Evolutionary conservation across 768 basidiomycete species (phyloP).

Genomic region (Tylopilus subfusipes): DNA sequence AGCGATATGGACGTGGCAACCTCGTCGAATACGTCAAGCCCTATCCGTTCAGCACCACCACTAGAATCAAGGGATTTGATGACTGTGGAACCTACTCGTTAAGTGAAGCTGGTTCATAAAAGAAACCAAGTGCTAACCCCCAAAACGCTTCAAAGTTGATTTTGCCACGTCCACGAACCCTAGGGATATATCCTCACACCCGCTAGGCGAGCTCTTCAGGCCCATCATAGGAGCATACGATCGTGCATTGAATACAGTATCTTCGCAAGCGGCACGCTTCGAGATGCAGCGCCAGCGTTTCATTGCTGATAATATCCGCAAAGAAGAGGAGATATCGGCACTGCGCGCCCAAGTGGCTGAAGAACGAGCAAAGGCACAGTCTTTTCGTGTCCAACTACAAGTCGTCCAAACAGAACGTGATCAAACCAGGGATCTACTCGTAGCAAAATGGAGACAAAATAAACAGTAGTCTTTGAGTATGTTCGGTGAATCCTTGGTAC

Average conservation of each 20-base stretch:
- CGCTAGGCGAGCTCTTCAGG: conserved; percentile 8
- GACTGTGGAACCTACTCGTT: conserved; percentile 1
- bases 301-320: conserved; percentile 2
- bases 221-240: conserved; percentile 12
- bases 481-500: background rate
- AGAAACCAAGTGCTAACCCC: background rate
- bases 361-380: conserved; percentile 4
- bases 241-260: background rate
- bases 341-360: conserved; percentile 7
- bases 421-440: conserved; percentile 8
- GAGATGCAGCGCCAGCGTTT: conserved; percentile 11
- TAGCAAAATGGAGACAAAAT: conserved; percentile 5
- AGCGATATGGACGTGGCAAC: conserved; percentile 1
- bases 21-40: background rate
- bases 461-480: background rate
- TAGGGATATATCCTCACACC: background rate
- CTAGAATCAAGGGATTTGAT: background rate
- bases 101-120: background rate
- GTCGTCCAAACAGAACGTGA: conserved; percentile 3
- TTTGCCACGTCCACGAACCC: background rate
- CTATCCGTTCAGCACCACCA: background rate
- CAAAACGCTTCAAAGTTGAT: background rate
- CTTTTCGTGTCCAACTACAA: conserved; percentile 4
- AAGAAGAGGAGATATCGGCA: conserved; percentile 1
- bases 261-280: conserved; percentile 6